These are phyloP conservation scores for Claviceps digitariae DNA, from an alignment of 2,329 filamentous ascomycete genomes.

Conservation along the genomic window DNA sequence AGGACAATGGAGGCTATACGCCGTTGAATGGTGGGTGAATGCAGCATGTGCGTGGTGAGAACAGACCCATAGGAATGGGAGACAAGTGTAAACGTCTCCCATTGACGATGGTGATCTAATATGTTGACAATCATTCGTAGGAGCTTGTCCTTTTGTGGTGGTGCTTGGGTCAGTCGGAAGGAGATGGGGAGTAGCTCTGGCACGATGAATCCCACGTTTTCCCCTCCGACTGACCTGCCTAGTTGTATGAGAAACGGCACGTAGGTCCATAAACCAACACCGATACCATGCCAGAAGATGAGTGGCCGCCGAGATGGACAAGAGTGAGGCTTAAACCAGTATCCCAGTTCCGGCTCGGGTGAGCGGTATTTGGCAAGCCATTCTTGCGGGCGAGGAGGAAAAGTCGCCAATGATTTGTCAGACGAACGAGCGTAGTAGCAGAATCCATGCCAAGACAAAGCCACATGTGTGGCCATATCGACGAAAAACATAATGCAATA, in stretches of 20 bases:
- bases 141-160: constrained; percentile 38
- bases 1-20: constrained; percentile 36
- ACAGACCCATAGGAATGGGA: constrained; percentile 54
- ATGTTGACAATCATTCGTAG: constrained; percentile 42
- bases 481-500: constrained; percentile 43
- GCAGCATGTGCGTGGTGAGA: constrained; percentile 47
- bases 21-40: constrained; percentile 30
- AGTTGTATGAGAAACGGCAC: constrained; percentile 41
- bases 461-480: constrained; percentile 35
- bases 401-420: constrained; percentile 24
- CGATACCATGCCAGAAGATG: constrained; percentile 59
- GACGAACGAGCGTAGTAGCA: constrained; percentile 30
- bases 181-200: constrained; percentile 54
- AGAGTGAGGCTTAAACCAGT: constrained; percentile 55
- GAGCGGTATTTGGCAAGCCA: constrained; percentile 33
- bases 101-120: constrained; percentile 40
- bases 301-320: constrained; percentile 34
- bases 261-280: constrained; percentile 53
- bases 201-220: constrained; percentile 46
- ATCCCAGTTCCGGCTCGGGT: constrained; percentile 36
- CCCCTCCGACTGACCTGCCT: constrained; percentile 17
- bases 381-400: constrained; percentile 43
- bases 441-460: constrained; percentile 36
- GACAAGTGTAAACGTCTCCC: constrained; percentile 44
- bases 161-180: constrained; percentile 43